Evolutionary conservation across 208 protist species (phyloP).

Genomic region (Wallacemonas collosoma): DNA sequence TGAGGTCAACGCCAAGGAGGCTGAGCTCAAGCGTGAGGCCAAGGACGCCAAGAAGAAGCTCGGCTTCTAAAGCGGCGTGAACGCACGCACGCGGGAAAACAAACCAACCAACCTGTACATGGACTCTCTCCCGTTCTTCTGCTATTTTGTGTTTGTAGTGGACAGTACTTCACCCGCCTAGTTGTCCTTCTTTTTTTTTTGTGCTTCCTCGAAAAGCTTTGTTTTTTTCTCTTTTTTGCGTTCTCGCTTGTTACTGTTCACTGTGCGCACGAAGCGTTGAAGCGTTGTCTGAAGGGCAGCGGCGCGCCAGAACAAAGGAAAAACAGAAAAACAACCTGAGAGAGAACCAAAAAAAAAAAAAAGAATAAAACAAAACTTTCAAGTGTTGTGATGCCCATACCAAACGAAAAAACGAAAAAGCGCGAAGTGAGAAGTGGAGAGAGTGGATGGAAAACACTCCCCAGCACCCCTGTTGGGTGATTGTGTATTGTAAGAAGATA

Average conservation of each 20-base stretch:
- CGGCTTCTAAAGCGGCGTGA: background rate
- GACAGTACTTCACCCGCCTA: background rate
- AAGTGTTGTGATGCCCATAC: too few relatives aligned
- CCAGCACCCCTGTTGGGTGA: too few relatives aligned
- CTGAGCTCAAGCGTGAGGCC: conserved; percentile 14
- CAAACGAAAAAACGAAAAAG: background rate
- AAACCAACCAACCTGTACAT: too few relatives aligned
- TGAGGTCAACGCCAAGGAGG: conserved; percentile 22
- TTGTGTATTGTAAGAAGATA: too few relatives aligned
- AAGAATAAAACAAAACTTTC: background rate
- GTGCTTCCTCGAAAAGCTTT: background rate
- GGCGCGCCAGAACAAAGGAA: background rate
- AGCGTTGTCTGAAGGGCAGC: too few relatives aligned
- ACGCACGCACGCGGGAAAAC: background rate
- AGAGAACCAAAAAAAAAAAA: background rate
- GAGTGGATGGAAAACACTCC: too few relatives aligned
- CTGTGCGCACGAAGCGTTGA: background rate
- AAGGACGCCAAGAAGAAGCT: conserved; percentile 26
- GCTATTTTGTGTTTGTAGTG: background rate
- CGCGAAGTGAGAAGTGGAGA: background rate
- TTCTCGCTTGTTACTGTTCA: background rate
- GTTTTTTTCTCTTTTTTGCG: conserved; percentile 10
- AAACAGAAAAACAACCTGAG: background rate
- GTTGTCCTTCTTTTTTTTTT: conserved; percentile 1
- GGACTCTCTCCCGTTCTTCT: conserved; percentile 14